These are phyloP conservation scores for Candida ficus DNA, from an alignment of 805 yeast genomes.

Conservation along the genomic window DNA sequence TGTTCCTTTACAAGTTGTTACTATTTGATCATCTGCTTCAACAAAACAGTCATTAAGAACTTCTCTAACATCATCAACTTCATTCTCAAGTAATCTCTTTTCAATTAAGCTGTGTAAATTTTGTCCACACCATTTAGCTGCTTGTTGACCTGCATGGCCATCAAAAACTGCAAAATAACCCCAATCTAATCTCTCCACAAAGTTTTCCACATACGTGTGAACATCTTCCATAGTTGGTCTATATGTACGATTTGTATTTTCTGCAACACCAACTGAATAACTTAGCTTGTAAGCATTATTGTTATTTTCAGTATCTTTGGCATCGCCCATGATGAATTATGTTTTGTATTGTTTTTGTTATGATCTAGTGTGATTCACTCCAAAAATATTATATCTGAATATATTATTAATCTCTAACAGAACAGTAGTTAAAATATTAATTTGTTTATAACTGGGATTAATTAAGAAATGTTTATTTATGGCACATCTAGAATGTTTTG, in stretches of 20 bases:
- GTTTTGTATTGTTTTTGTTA: too few relatives aligned
- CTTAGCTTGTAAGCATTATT: constrained; percentile 41
- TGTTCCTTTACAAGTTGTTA: constrained; percentile 55
- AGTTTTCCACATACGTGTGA: constrained; percentile 87
- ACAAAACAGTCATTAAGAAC: constrained; percentile 65
- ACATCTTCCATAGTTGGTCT: constrained; percentile 95
- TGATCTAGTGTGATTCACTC: too few relatives aligned
- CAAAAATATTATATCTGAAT: too few relatives aligned
- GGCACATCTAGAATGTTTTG: too few relatives aligned
- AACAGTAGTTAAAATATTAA: too few relatives aligned
- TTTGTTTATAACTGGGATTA: too few relatives aligned
- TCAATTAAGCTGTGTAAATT: constrained; percentile 69
- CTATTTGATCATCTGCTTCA: constrained; percentile 68
- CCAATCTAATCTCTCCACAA: constrained; percentile 86
- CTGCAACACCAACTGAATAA: constrained; percentile 87
- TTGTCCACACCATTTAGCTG: constrained; percentile 94
- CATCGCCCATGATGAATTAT: constrained; percentile 1
- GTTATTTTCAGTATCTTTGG: constrained; percentile 1
- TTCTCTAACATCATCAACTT: constrained; percentile 52
- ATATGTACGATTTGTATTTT: constrained; percentile 74
- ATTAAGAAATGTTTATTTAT: too few relatives aligned
- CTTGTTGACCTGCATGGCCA: constrained; percentile 93
- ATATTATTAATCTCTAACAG: too few relatives aligned
- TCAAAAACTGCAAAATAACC: constrained; percentile 95
- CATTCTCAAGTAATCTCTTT: constrained; percentile 45